A percentile compares a stretch with the other conserved stretches of the same genome.
phyloP scores from a whole-genome alignment of 192 early-diverging fungal species.

The Coemansia sp. region DNA sequence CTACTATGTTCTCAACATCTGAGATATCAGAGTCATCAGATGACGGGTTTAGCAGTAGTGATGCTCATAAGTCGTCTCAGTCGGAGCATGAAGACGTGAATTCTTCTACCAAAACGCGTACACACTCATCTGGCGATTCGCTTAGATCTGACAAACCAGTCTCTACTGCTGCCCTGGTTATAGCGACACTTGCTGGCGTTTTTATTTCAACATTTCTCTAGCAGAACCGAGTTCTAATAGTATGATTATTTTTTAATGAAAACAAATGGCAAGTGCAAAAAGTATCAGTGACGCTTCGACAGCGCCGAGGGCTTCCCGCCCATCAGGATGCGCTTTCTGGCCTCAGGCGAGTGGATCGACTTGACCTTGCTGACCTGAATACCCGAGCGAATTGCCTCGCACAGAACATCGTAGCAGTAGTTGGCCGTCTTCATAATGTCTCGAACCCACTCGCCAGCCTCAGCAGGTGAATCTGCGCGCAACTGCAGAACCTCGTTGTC shows the following conservation, averaged over 20 bases:
- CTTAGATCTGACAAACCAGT: no score
- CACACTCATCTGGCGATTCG: no score
- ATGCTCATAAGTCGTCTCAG: no score
- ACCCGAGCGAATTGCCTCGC: constrained; percentile 46
- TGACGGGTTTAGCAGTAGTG: no score
- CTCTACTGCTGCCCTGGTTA: no score
- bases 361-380: constrained; percentile 55
- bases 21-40: no score
- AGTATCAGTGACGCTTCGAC: constrained; percentile 29
- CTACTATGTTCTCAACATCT: no score
- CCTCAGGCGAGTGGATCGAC: constrained; percentile 47
- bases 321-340: constrained; percentile 37
- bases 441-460: constrained; percentile 45
- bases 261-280: not conserved
- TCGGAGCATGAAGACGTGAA: no score
- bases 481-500: constrained; percentile 48
- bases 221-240: not conserved
- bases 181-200: not conserved
- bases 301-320: constrained; percentile 41
- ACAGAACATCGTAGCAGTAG: constrained; percentile 49
- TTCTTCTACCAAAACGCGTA: no score
- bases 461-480: constrained; percentile 38
- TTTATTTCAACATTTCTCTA: not conserved
- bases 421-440: constrained; percentile 47
- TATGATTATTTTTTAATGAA: not conserved